These are phyloP conservation scores for Cutaneotrichosporon cavernicola DNA, from an alignment of 1,284 basidiomycete genomes.

Conservation along the genomic window DNA sequence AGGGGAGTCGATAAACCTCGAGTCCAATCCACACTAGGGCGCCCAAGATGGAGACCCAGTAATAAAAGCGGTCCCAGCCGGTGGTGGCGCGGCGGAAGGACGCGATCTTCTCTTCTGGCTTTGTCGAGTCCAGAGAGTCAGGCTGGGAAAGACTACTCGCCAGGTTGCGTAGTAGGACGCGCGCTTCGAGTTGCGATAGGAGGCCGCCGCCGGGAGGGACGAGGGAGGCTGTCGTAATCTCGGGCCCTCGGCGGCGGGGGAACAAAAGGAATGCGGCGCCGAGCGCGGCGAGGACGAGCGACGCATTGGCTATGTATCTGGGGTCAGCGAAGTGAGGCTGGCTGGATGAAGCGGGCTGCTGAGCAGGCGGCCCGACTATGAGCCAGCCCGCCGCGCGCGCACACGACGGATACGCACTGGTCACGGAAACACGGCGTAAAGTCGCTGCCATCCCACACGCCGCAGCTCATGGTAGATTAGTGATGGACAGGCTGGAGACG, in stretches of 20 bases:
- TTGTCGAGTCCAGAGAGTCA: conserved; percentile 14
- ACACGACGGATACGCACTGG: conserved; percentile 33
- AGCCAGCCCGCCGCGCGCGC: too few relatives aligned
- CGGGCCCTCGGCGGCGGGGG: not conserved
- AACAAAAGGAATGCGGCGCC: conserved; percentile 24
- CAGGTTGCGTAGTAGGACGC: conserved; percentile 40
- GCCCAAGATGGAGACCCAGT: conserved; percentile 32
- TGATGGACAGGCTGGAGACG: not conserved
- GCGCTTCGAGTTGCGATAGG: conserved; percentile 43
- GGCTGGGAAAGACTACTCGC: conserved; percentile 22
- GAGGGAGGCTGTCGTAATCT: conserved; percentile 15
- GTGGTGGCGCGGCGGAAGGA: conserved; percentile 30
- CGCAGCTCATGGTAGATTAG: not conserved
- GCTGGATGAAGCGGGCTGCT: too few relatives aligned
- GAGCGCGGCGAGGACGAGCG: conserved; percentile 38
- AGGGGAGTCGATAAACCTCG: conserved; percentile 21
- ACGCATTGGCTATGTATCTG: conserved; percentile 42
- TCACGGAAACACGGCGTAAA: conserved; percentile 51
- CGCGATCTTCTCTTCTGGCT: conserved; percentile 35
- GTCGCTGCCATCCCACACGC: conserved; percentile 54
- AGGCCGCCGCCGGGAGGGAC: conserved; percentile 34
- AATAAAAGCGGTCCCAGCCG: conserved; percentile 28
- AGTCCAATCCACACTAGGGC: conserved; percentile 31
- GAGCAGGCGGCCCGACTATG: too few relatives aligned
- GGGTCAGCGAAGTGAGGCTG: not conserved